Base-by-base conservation (phyloP, 75 land plant genomes). In the Pinus tabuliformis region DNA sequence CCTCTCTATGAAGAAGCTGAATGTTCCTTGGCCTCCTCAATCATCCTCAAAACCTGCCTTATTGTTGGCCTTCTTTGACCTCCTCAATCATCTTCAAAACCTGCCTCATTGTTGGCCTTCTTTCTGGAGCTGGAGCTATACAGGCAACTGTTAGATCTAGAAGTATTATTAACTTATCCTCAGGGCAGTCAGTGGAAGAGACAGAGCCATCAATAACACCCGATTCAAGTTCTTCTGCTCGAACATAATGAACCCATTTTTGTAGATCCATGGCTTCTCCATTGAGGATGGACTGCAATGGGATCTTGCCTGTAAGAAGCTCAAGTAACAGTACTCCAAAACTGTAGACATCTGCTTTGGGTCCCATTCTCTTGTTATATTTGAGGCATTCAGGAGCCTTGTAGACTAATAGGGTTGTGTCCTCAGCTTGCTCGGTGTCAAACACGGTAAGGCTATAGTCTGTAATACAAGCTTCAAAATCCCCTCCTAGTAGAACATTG, bases 311-410 rank as follows among this genome's bases (percentile, higher is more conserved):
- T 0, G 96, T 93, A 37, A 93, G 78, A 3, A 93, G 83, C 88
- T 93, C 96, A 63, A 93, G 78, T 4, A 93, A 73, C 58, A 93
- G 72, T 11, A 95, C 98, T 3, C 98, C 98, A 72, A 88, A 91
- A 77, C 98, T 93, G 86, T 95, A 95, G 39, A 95, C 98, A 71
- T 95, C 98, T 6, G 98, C 86, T 75, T 95, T 89, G 66, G 78
- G 86, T 0, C 92, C 91, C 37, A 84, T 81, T 65, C 81, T 91
- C 42, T 94, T 82, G 42, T 83, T 89, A 74, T 86, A 93, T 13
- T 83, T 61, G 33, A 93, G 86, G 72, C 78, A 14, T 73, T 95
- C 98, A 1, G 98, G 98, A 1, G 98, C 96, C 28, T 92, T 85
- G 85, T 95, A 95, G 22, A 98, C 99, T 0, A 87, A 89, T 3